Evolutionary conservation across 345 rosid species (phyloP).

Genomic region (Populus euphratica): DNA sequence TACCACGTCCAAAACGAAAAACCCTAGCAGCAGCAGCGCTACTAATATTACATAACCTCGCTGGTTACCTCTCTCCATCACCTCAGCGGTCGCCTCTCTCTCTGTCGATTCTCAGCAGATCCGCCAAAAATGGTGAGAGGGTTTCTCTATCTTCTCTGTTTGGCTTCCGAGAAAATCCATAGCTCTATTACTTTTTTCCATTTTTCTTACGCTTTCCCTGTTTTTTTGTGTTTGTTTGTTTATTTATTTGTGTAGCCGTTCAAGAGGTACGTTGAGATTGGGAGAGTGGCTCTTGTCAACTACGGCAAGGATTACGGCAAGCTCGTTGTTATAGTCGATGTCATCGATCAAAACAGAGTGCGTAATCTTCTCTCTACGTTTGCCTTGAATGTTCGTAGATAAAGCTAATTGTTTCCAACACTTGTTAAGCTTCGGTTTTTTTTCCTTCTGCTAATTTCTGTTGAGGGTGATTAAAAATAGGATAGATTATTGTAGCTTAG

Average conservation of each 20-base stretch:
- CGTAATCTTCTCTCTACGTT: background rate
- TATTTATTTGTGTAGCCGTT: slow-evolving; percentile 5
- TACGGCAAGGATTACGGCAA: slow-evolving; percentile 16
- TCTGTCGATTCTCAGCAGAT: background rate
- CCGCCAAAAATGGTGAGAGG: slow-evolving; percentile 8
- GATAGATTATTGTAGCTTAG: too few relatives aligned
- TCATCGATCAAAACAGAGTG: slow-evolving; percentile 21
- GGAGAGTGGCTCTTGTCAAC: slow-evolving; percentile 23
- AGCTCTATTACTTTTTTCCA: background rate
- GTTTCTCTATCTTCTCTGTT: background rate
- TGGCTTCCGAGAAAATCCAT: background rate
- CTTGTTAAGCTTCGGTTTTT: background rate
- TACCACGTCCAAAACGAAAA: background rate
- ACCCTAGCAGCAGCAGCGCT: background rate
- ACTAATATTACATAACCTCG: background rate
- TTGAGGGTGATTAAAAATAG: too few relatives aligned
- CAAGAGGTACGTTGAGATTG: slow-evolving; percentile 23
- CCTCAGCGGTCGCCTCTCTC: background rate
- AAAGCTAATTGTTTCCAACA: background rate
- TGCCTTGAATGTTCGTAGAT: background rate
- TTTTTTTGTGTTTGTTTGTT: background rate
- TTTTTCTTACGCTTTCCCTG: background rate
- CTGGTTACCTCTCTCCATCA: background rate
- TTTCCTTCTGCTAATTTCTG: too few relatives aligned
- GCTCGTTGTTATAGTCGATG: slow-evolving; percentile 26